Evolutionary conservation across 306 rosid species (phyloP).

Genomic region (Rosa multiflora): DNA sequence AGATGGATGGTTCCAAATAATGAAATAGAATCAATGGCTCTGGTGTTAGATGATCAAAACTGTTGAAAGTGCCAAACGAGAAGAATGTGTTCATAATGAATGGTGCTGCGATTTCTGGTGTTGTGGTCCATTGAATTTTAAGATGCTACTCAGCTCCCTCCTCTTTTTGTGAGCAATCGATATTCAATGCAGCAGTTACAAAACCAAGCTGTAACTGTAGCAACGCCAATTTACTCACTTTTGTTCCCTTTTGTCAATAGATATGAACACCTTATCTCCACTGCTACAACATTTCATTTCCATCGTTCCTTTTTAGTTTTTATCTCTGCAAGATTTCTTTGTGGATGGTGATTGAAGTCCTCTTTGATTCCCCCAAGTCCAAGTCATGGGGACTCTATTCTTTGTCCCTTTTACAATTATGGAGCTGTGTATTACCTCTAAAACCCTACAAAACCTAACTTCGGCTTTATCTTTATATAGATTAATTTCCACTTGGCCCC

Average conservation of each 20-base stretch:
- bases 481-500: not conserved
- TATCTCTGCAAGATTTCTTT: not conserved
- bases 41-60: not conserved
- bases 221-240: not conserved
- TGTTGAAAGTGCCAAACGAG: slow-evolving; percentile 11
- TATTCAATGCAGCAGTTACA: slow-evolving; percentile 4
- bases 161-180: slow-evolving; percentile 19
- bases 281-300: slow-evolving; percentile 1
- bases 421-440: slow-evolving; percentile 8
- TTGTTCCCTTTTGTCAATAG: not conserved
- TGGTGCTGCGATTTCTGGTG: slow-evolving; percentile 23
- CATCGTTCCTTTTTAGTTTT: slow-evolving; percentile 15
- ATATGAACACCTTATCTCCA: slow-evolving; percentile 10
- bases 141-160: slow-evolving; percentile 17
- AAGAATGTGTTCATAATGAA: slow-evolving; percentile 30
- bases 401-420: slow-evolving; percentile 7
- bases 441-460: not conserved
- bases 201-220: not conserved
- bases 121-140: slow-evolving; percentile 31
- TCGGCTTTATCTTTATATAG: not conserved
- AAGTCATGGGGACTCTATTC: slow-evolving; percentile 17
- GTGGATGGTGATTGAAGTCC: slow-evolving; percentile 5
- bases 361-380: not conserved
- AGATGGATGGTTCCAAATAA: slow-evolving; percentile 25
- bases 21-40: slow-evolving; percentile 19